Evolutionary conservation across 179 eudicot genomes (phyloP), one percentile per base, ranked within the genome.

Genomic region (Beta lomatogona): DNA sequence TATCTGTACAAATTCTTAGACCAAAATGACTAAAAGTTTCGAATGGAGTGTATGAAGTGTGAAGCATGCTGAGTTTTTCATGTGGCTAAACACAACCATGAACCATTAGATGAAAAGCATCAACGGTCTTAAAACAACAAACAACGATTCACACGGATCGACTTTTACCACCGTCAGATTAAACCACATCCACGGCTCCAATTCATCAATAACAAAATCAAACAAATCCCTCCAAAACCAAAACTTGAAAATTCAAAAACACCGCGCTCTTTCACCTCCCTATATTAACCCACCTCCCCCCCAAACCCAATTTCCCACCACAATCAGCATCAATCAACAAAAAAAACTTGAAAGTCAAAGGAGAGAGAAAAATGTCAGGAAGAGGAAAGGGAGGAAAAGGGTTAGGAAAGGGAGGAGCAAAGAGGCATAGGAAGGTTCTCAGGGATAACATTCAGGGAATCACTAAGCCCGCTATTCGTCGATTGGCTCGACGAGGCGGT

Each of bases 381-480:
- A 70, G 73, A 70, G 73, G 73, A 3, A 70, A 70, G 28, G 73
- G 73, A 70, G 73, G 73, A 45, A 70, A 70, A 54, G 73, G 73
- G 22, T 18, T 70, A 46, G 73, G 73, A 70, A 70, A 70, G 73
- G 73, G 73, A 70, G 73, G 73, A 70, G 73, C 73, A 70, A 70
- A 70, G 73, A 70, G 73, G 73, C 73, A 70, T 25, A 70, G 73
- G 73, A 70, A 70, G 52, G 73, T 70, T 6, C 16, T 70, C 21
- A 70, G 73, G 55, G 73, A 70, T 46, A 70, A 70, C 54, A 70
- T 69, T 14, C 53, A 69, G 19, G 73, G 73, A 0, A 36, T 36
- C 41, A 36, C 41, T 36, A 36, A 69, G 3, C 73, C 73, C 14
- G 73, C 73, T 1, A 70, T 70, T 70, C 73, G 73, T 9, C 73